Evolutionary conservation across 768 basidiomycete genomes (phyloP), one percentile per base, ranked within the genome.

Genomic region (Russula compacta): DNA sequence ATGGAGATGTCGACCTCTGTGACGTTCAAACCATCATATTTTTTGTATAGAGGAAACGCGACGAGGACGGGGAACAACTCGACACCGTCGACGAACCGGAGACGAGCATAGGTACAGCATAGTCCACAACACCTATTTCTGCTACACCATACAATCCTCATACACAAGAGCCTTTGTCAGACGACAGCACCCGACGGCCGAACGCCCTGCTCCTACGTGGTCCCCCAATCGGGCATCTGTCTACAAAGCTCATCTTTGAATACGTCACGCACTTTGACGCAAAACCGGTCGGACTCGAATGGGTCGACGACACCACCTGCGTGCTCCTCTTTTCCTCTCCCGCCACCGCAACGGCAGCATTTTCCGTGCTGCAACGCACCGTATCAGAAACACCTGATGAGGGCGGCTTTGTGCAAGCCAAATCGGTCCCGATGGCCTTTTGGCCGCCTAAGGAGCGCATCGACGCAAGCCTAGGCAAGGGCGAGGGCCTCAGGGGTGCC

Each of bases 361-460:
- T 79, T 65, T 72, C 74, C 11, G 68, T 68, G 21, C 77, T 90
- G 17, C 78, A 78, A n/a, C 60, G 66, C 85, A 84, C 70, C 73
- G 77, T 15, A 64, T 72, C 9, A 66, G 74, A 6, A 84, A 86
- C 65, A 46, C 74, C 78, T 5, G 83, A 84, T 50, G 77, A 74
- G 12, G 81, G 81, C 32, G 85, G 83, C 2, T 82, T 78, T 65
- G 69, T 85, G 33, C 79, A 81, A 0, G 86, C 87, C 0, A 84
- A 85, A 61, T 74, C 87, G 1, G 80, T 92, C 32, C 91, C 90
- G 14, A 70, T 87, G 24, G 78, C 84, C 1, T 71, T 89, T 10
- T 92, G 89, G 87, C 89, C 90, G 0, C 81, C 88, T 21, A 86
- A 91, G 68, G 83, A 89, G 56, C 82, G 89, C 33, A 86, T 92